Conservation (phyloP, 2,329 filamentous ascomycete species). For the Blumeria graminis region DNA sequence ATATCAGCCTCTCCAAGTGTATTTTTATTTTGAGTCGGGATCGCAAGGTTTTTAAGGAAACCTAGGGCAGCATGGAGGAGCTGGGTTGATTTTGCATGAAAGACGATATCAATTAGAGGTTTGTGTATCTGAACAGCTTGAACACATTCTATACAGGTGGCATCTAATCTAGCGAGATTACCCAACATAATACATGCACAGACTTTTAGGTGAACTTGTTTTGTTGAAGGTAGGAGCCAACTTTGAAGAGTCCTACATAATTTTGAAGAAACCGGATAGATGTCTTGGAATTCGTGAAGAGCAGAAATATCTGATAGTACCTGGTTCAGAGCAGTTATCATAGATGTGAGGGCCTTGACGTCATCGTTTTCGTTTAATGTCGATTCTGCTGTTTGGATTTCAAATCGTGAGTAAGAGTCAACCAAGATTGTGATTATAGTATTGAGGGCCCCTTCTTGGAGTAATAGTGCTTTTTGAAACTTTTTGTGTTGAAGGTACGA, state of each 20-base stretch:
- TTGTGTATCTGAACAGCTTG: conserved; percentile 20
- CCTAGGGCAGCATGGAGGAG: conserved; percentile 32
- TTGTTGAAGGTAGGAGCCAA: conserved; percentile 21
- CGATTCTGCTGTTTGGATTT: conserved; percentile 10
- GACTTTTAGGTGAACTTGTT: conserved; percentile 23
- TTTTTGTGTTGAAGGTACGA: conserved; percentile 29
- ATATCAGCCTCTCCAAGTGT: conserved; percentile 22
- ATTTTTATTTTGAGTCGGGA: conserved; percentile 29
- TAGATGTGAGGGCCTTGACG: conserved; percentile 24
- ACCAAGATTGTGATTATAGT: conserved; percentile 25
- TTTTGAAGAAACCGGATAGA: conserved; percentile 20
- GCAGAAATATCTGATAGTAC: conserved; percentile 27
- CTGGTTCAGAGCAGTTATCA: conserved; percentile 26
- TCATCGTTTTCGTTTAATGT: conserved; percentile 17
- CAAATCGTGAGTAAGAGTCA: conserved; percentile 22
- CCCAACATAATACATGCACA: conserved; percentile 36
- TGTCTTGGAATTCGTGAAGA: conserved; percentile 21
- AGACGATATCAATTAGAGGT: conserved; percentile 23
- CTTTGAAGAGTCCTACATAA: conserved; percentile 20
- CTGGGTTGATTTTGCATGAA: conserved; percentile 21
- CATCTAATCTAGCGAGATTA: conserved; percentile 35
- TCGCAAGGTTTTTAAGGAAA: conserved; percentile 40
- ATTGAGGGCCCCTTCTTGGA: conserved; percentile 16
- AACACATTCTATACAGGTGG: conserved; percentile 26
- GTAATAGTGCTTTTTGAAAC: conserved; percentile 23